Evolutionary conservation across 805 yeast species (phyloP).

Genomic region (Brettanomyces sp.): DNA sequence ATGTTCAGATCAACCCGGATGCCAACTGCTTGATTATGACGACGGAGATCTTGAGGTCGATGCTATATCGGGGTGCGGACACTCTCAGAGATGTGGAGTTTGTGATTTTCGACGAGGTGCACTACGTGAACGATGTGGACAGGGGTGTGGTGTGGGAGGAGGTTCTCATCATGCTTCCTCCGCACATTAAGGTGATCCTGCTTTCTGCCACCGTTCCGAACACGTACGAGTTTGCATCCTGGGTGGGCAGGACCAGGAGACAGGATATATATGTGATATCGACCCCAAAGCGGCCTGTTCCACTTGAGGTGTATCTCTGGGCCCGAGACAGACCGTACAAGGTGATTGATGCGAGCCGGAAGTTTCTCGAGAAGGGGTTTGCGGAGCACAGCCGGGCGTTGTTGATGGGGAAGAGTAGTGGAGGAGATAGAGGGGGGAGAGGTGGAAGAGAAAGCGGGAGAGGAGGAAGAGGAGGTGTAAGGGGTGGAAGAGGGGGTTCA

Average conservation of each 20-base stretch:
- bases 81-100: slow-evolving; percentile 98
- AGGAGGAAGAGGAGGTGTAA: slow-evolving; percentile 9
- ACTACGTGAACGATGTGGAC: slow-evolving; percentile 95
- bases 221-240: slow-evolving; percentile 92
- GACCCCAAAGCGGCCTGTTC: slow-evolving; percentile 95
- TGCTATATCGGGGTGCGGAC: slow-evolving; percentile 96
- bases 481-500: slow-evolving; percentile 4
- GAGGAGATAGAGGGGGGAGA: slow-evolving; percentile 20
- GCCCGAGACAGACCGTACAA: slow-evolving; percentile 68
- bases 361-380: slow-evolving; percentile 58
- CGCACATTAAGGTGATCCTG: slow-evolving; percentile 89
- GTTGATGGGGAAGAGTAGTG: slow-evolving; percentile 27
- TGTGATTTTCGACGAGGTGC: slow-evolving; percentile 98
- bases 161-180: slow-evolving; percentile 90
- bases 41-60: slow-evolving; percentile 91
- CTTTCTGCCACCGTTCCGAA: slow-evolving; percentile 98
- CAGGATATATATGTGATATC: slow-evolving; percentile 94
- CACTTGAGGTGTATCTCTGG: slow-evolving; percentile 80
- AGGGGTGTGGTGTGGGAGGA: slow-evolving; percentile 99
- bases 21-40: slow-evolving; percentile 99
- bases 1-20: slow-evolving; percentile 95
- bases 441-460: slow-evolving; percentile 21
- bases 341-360: slow-evolving; percentile 65
- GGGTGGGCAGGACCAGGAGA: slow-evolving; percentile 97
- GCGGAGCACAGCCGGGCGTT: slow-evolving; percentile 46